phyloP scores from a whole-genome alignment of 257 asterid genomes.

The Penstemon eatonii region DNA sequence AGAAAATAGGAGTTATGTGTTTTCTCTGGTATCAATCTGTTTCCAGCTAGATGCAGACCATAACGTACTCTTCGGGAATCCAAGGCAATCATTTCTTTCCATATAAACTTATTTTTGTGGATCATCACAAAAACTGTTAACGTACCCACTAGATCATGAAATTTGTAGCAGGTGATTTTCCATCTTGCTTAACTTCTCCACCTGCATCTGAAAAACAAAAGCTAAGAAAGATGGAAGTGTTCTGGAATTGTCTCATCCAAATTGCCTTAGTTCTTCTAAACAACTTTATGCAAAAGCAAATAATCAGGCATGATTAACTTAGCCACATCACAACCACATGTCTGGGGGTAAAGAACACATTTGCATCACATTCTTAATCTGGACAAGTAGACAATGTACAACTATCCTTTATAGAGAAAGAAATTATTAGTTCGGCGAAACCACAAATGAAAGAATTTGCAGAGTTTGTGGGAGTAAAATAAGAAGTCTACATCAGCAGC shows the following conservation, averaged over 20 bases:
- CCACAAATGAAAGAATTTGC: no score
- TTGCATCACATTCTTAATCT: background rate
- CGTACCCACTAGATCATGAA: conserved; percentile 49
- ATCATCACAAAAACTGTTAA: background rate
- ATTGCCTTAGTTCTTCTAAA: background rate
- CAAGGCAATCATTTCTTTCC: conserved; percentile 16
- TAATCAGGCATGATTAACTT: background rate
- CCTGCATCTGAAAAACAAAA: conserved; percentile 37
- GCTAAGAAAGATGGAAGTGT: conserved; percentile 16
- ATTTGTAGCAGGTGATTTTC: conserved; percentile 37
- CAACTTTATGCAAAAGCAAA: background rate
- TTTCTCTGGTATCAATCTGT: conserved; percentile 21
- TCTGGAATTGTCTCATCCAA: conserved; percentile 1
- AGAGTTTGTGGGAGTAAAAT: no score
- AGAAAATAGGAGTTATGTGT: conserved; percentile 14
- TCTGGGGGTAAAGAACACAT: background rate
- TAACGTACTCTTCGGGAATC: background rate
- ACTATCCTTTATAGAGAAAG: background rate
- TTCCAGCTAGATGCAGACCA: conserved; percentile 23
- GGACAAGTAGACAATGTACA: background rate
- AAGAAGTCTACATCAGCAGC: no score
- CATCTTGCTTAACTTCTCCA: conserved; percentile 39
- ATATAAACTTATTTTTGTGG: conserved; percentile 3
- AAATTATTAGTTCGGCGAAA: background rate
- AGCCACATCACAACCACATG: background rate